Evolutionary conservation across 2,329 filamentous ascomycete species (phyloP), one percentile per base, ranked within the genome.

Genomic region (Microdochium bolleyi): DNA sequence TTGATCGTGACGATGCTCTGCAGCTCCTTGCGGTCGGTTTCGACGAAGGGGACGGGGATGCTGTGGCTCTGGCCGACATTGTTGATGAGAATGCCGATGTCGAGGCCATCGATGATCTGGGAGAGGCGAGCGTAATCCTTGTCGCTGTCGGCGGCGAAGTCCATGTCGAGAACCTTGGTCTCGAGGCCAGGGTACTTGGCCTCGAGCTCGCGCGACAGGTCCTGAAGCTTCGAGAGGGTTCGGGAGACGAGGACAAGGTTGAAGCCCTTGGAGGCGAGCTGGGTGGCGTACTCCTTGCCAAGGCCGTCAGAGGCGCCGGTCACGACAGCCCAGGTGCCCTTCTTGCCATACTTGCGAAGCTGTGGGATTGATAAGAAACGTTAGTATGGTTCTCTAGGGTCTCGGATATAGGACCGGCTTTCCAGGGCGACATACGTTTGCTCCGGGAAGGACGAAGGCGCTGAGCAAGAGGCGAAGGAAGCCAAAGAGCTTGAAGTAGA

Each of bases 271-370:
- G 83, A 77, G 24, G 94, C 92, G 53, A 99, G 85, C 69, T 97
- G 91, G 30, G 87, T 79, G 37, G 92, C 90, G 68, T 90, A 99
- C 74, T 99, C 94, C 73, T 96, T 97, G 67, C 94, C 94, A 57
- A 99, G 85, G 58, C 94, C 95, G 70, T 99, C 94, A 11, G 92
- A 96, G 51, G 92, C 94, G 57, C 94, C 94, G 24, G 94, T 99
- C 41, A 99, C 81, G 52, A 99, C 83, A 30, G 89, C 94, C 92
- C 92, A 99, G 54, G 87, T 92, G 56, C 92, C 92, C 64, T 90
- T 89, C 61, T 87, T 87, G 60, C 92, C 94, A 73, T 95, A 97
- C 60, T 87, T 90, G 62, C 85, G 85, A 54, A 99, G 84, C 92
- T 95, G 54, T 54, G 11, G 24, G 2, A 19, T 21, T 50, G 27